Percentiles rank a stretch among this genome's conserved stretches.
Conservation (phyloP, 306 rosid species). For the Elaeagnus macrophylla region DNA sequence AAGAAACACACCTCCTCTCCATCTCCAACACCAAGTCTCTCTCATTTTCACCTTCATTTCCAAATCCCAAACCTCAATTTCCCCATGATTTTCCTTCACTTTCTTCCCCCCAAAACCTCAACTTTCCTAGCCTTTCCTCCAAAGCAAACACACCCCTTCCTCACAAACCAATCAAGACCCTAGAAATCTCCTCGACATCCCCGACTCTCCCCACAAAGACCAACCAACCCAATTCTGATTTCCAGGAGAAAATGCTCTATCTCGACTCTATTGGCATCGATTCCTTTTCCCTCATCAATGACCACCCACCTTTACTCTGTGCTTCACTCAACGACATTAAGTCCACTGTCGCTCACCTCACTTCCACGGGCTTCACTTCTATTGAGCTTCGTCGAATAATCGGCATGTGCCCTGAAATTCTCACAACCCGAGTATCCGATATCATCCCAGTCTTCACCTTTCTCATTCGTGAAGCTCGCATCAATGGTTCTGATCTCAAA, state of each 20-base stretch:
- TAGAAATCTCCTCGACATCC: conserved; percentile 5
- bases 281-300: conserved; percentile 51
- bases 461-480: conserved; percentile 59
- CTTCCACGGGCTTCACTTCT: conserved; percentile 49
- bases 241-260: conserved; percentile 56
- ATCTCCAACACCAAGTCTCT: conserved; percentile 8
- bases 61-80: not conserved
- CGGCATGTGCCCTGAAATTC: conserved; percentile 74
- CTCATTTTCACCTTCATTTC: conserved; percentile 1
- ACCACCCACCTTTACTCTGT: conserved; percentile 54
- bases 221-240: conserved; percentile 17
- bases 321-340: conserved; percentile 45
- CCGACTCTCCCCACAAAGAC: conserved; percentile 4
- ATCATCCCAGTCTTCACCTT: conserved; percentile 61
- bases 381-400: conserved; percentile 52
- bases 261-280: conserved; percentile 81
- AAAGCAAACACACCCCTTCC: conserved; percentile 18
- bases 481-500: conserved; percentile 43
- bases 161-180: conserved; percentile 8
- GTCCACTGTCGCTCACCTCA: conserved; percentile 52
- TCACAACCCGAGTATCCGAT: conserved; percentile 48
- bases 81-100: conserved; percentile 15
- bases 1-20: conserved; percentile 23
- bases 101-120: not conserved
- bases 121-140: conserved; percentile 13